Conservation (phyloP, 2,329 filamentous ascomycete genomes). For the Microcyclospora pomicola region DNA sequence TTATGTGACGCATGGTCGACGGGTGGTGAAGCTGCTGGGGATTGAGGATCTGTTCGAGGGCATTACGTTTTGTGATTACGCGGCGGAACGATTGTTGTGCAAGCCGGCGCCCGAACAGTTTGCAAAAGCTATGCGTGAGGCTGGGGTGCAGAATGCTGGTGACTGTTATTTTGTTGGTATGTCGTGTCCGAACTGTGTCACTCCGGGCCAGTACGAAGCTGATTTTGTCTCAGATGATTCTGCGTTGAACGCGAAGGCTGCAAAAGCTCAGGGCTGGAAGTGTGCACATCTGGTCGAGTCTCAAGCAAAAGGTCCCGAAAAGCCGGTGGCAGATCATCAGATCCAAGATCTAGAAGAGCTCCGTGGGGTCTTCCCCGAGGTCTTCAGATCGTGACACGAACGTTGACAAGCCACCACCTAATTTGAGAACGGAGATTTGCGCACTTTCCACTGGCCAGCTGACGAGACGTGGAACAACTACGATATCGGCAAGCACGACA, state of each 20-base stretch:
- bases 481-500: no score
- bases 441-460: no score
- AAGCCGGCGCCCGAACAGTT: slow-evolving; percentile 79
- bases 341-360: slow-evolving; percentile 66
- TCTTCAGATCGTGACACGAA: slow-evolving; percentile 49
- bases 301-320: slow-evolving; percentile 46
- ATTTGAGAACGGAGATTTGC: no score
- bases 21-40: slow-evolving; percentile 67
- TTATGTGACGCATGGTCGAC: slow-evolving; percentile 72
- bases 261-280: slow-evolving; percentile 71
- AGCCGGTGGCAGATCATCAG: slow-evolving; percentile 52
- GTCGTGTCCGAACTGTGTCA: slow-evolving; percentile 21
- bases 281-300: slow-evolving; percentile 76
- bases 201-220: not conserved
- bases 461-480: no score
- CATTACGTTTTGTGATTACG: slow-evolving; percentile 89
- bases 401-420: no score
- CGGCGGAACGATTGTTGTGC: slow-evolving; percentile 57
- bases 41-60: slow-evolving; percentile 88
- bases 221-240: slow-evolving; percentile 63
- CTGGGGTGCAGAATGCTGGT: slow-evolving; percentile 50
- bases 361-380: slow-evolving; percentile 61
- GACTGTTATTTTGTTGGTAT: slow-evolving; percentile 88
- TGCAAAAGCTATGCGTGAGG: slow-evolving; percentile 75
- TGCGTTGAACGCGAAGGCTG: slow-evolving; percentile 62